phyloP scores from a whole-genome alignment of 768 basidiomycete genomes.

The Tricholoma bakamatsutake region DNA sequence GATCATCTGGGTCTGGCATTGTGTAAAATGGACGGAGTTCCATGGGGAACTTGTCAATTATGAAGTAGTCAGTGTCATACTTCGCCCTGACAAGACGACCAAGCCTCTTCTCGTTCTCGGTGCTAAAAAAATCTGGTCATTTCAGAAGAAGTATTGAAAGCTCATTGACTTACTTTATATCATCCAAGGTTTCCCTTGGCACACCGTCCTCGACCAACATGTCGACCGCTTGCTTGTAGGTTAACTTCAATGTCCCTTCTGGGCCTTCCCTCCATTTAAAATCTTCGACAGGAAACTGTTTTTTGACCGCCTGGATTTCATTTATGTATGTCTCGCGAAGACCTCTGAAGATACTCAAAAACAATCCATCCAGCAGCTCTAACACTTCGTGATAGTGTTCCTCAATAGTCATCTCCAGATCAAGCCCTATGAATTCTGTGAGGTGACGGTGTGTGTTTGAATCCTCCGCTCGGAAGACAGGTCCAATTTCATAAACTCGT shows the following conservation, averaged over 20 bases:
- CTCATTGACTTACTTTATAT: conserved; percentile 65
- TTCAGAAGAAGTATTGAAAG: conserved; percentile 1
- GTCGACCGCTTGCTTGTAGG: conserved; percentile 84
- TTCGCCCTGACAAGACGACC: conserved; percentile 87
- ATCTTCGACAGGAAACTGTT: conserved; percentile 92
- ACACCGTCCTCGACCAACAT: conserved; percentile 85
- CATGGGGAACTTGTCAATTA: conserved; percentile 98
- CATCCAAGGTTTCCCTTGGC: conserved; percentile 70
- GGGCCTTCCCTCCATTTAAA: conserved; percentile 93
- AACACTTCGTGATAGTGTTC: conserved; percentile 99
- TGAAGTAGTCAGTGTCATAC: conserved; percentile 97
- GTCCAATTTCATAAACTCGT: conserved; percentile 94
- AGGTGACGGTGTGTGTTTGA: conserved; percentile 97
- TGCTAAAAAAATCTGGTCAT: conserved; percentile 42
- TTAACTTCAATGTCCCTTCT: conserved; percentile 80
- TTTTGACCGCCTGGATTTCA: conserved; percentile 77
- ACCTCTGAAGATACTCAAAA: conserved; percentile 81
- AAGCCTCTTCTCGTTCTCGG: conserved; percentile 91
- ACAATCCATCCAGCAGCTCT: conserved; percentile 83
- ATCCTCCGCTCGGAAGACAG: conserved; percentile 96
- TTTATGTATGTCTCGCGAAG: conserved; percentile 69
- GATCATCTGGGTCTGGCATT: conserved; percentile 93
- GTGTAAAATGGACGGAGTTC: conserved; percentile 97
- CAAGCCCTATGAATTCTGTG: conserved; percentile 97
- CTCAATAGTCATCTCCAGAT: conserved; percentile 98